Base-by-base conservation (phyloP, 129 eudicot genomes). In the Gnaphalium uliginosum region DNA sequence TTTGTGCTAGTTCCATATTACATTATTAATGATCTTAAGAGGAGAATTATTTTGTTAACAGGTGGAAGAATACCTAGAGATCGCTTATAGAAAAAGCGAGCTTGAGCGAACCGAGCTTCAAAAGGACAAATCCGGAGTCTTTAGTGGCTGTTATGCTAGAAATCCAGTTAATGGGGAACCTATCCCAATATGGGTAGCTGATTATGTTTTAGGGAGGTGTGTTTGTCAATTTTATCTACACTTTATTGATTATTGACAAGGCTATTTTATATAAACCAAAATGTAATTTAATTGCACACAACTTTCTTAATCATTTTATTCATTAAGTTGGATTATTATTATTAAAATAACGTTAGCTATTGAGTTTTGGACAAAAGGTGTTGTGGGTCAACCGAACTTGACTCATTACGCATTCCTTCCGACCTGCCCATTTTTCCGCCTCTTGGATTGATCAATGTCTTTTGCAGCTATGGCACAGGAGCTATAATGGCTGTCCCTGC, bases 401-500 rank as follows among this genome's bases (percentile, higher is more conserved):
- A 14, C 51, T 14, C 0, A 5, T 43, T 43, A 43, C 51, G 18
- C 4, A 0, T 43, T 43, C 1, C 17, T 3, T 43, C 51, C 26
- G 11, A n/a, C 3, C 37, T 54, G 2, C 27, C 51, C 51, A 13
- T 43, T 43, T 11, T 43, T 4, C 18, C 0, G 18, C 51, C 18
- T 43, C 51, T 11, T 22, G 30, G 29, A 59, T 23, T 79, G 24
- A 60, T 61, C 33, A 50, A 41, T 53, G 51, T 41, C 56, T 81
- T 84, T 64, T 78, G 82, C 85, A 94, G 98, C 87, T 94, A 94
- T 75, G 98, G 98, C 66, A 90, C 98, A 4, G 98, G 98, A 72
- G 98, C 98, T 59, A 90, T 94, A 76, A 94, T 94, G 98, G 98
- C 98, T 71, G 98, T 94, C 24, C 98, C 98, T 71, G 98, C 98